Conservation (phyloP, 306 rosid species). For the Begonia loranthoides region DNA sequence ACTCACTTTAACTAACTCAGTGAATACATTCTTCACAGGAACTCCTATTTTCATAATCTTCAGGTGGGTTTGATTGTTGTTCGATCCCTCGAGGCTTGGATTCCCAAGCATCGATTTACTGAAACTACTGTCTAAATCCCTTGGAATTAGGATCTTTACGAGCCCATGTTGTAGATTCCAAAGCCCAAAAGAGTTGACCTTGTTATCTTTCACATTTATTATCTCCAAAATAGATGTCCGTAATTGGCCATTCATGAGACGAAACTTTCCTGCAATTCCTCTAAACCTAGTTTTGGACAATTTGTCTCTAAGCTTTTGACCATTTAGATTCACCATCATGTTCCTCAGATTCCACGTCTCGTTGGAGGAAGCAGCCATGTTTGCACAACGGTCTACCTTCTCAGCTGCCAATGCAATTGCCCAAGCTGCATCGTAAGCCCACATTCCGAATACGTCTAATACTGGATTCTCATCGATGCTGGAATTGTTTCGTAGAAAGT, state of each 20-base stretch:
- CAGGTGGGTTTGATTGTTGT: neutral
- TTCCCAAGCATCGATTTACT: neutral
- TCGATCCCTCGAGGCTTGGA: neutral
- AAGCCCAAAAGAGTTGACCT: neutral
- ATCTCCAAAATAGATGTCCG: conserved; percentile 21
- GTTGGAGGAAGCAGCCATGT: neutral
- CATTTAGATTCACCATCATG: conserved; percentile 6
- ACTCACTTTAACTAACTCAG: neutral
- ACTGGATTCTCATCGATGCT: neutral
- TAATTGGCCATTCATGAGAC: conserved; percentile 20
- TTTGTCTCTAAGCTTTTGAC: conserved; percentile 9
- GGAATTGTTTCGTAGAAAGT: conserved; percentile 23
- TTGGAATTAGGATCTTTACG: neutral
- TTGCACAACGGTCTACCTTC: conserved; percentile 7
- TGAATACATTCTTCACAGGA: neutral
- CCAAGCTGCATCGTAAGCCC: conserved; percentile 49
- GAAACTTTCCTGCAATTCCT: conserved; percentile 35
- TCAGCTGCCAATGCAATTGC: conserved; percentile 43
- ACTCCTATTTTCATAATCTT: conserved; percentile 2
- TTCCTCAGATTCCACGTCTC: conserved; percentile 10
- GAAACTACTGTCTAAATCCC: neutral
- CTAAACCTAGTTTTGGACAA: conserved; percentile 14
- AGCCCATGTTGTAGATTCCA: neutral
- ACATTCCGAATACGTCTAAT: conserved; percentile 18
- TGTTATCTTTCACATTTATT: conserved; percentile 20